Evolutionary conservation across 805 yeast species (phyloP), one percentile per base, ranked within the genome.

Genomic region (Saccharomycopsis sp.): DNA sequence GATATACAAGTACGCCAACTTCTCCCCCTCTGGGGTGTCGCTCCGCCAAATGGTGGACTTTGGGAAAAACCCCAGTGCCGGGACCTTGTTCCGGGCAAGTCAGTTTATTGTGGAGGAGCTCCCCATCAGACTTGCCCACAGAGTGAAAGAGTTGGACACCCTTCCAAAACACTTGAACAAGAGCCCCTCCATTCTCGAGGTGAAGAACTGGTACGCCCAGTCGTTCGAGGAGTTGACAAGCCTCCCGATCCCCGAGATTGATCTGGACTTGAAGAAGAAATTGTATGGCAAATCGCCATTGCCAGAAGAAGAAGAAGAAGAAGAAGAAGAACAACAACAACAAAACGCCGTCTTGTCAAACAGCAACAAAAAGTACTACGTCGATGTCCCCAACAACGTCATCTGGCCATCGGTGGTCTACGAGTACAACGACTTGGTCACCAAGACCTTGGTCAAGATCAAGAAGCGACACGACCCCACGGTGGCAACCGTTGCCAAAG

Each of bases 381-480:
- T 69, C 3, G 53, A 70, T 7, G 71, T 81, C 36, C 77, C 79
- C 9, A 60, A 64, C 31, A 71, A 71, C 52, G 64, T 67, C 10
- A 63, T 68, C 18, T 82, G 88, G 78, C 87, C 94, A 12, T 66
- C 72, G 34, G 92, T 80, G 52, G 82, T 82, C 25, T 71, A 72
- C 50, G 74, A 73, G 45, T 87, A 80, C 61, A 87, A 82, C 58
- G 71, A 71, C 52, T 49, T 57, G 10, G 89, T 85, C 8, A 74
- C 77, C 33, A 77, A 77, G 30, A 65, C 82, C 0, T 65, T 86
- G 46, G 70, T 73, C 38, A 74, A 69, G 46, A 86, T 86, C 59
- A 87, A 86, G 55, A 74, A 71, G 49, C 67, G 95, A 25, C 96
- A 86, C 58, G 95, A 87, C 59, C 94, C 95, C 6, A 88, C 94